Evolutionary conservation across 176 grass and related monocot genomes (phyloP), one percentile per base, ranked within the genome.

Genomic region (Aegilops longissima): DNA sequence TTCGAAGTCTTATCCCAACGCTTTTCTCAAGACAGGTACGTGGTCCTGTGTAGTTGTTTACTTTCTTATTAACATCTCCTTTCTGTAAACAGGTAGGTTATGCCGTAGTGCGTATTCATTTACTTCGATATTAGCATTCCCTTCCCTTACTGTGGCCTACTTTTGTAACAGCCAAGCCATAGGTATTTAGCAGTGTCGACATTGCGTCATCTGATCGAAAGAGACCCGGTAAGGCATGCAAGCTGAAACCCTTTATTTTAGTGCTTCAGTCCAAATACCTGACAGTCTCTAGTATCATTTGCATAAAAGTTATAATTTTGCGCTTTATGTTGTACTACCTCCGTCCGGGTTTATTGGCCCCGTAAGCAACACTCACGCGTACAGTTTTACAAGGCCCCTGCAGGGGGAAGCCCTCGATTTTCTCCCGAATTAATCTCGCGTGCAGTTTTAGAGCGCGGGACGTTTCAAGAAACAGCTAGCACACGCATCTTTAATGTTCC

Each of bases 11-110:
- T 85, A 51, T 96, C 61, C 94, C 88, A 11, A 98, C 85, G 1
- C 97, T 98, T 82, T 94, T 75, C 92, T 98, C 97, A 70, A 87
- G 94, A 91, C 97, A 98, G 93, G 96, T 98, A 84, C 2, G 62
- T 47, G 66, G 23, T 90, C 38, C 20, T 81, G 56, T 77, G 56
- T 82, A 25, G 34, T 83, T 88, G 30, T 71, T 68, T 68, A 52
- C 4, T 75, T 75, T 75, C 74, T 34, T 56, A 9, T 56, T 77
- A 34, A 4, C 27, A 56, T 77, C 33, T 77, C 27, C 74, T 56
- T 77, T 77, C 87, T 98, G 89, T 52, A 85, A 87, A 93, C 97
- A 95, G 84, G 93, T 95, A 82, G 10, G n/a, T 64, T 52, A 65
- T 88, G 36, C 14, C 75, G 34, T 84, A 59, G 56, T 49, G 45